Conservation (phyloP, 768 basidiomycete genomes). For the Mycena olivaceomarginata region DNA sequence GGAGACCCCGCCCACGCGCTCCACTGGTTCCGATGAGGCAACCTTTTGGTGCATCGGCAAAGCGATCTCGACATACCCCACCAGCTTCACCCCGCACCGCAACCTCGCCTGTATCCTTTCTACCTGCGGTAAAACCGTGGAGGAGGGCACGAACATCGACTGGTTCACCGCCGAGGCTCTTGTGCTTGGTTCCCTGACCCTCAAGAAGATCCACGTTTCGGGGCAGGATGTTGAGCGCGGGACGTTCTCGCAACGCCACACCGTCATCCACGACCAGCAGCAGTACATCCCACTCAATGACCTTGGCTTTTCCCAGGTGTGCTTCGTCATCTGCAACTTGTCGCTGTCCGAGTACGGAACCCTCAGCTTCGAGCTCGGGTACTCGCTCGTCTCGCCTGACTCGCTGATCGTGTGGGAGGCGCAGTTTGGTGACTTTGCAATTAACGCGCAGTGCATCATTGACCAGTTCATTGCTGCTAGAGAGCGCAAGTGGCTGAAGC, state of each 20-base stretch:
- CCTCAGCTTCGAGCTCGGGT: constrained; percentile 99
- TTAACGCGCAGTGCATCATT: constrained; percentile 98
- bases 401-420: constrained; percentile 99
- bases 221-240: constrained; percentile 99
- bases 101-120: constrained; percentile 95
- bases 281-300: constrained; percentile 93
- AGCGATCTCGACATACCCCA: constrained; percentile 90
- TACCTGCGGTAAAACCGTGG: constrained; percentile 91
- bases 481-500: constrained; percentile 95
- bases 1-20: constrained; percentile 89
- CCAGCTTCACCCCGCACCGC: constrained; percentile 90
- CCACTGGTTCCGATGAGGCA: constrained; percentile 88
- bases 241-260: constrained; percentile 98
- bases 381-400: too few relatives aligned
- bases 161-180: constrained; percentile 99
- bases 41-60: constrained; percentile 90
- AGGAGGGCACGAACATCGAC: constrained; percentile 95
- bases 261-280: constrained; percentile 97
- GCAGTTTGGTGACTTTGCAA: constrained; percentile 98
- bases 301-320: constrained; percentile 90
- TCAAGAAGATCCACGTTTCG: constrained; percentile 96
- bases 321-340: constrained; percentile 97
- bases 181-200: constrained; percentile 95
- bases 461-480: constrained; percentile 99
- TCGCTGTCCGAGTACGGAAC: constrained; percentile 96